Base-by-base conservation (phyloP, 2,329 filamentous ascomycete species). In the Ascochyta rabiei region DNA sequence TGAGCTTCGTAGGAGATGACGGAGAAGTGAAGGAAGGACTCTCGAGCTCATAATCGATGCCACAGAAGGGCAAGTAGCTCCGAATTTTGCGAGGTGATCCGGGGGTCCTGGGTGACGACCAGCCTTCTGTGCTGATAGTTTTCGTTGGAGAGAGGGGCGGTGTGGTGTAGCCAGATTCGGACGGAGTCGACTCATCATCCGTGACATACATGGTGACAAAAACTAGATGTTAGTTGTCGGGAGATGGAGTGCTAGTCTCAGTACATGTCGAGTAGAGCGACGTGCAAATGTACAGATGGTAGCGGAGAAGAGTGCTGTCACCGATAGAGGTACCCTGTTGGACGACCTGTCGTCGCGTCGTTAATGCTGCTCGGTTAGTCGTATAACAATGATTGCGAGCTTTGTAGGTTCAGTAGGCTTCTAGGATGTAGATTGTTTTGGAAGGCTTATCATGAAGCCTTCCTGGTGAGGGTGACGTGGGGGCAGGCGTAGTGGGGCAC, bases 111-210 rank as follows among this genome's bases (percentile, higher is more conserved):
- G 70, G 69, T 16, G 71, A 71, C 13, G 57, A 46, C 66, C 67
- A 72, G 52, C 56, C 69, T 28, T 64, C 65, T 33, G 68, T 74
- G 55, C 70, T 73, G 55, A 65, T 56, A 15, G 67, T 72, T 53
- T 74, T 74, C 30, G 67, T 66, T 24, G 71, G 71, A 40, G 72
- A 74, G n/a, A 72, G 53, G 9, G 70, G 71, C 18, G 71, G 72
- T 24, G 71, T 73, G 16, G 58, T 49, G 37, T 64, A 69, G 30
- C 66, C 64, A 23, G 57, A 59, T 9, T 51, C 48, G 28, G 47
- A 62, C 6, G 43, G 37, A 38, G 49, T 47, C n/a, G 51, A 21
- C 18, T 61, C 63, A 47, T 67, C 56, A 7, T 66, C 63, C 45
- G 55, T 57, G 33, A 57, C 53, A 51, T 61, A 57, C 71, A 75